A percentile compares a stretch with the other conserved stretches of the same genome.
These are phyloP conservation scores for Parasarocladium wereldwijsianum DNA, from an alignment of 2,329 filamentous ascomycete genomes.

Conservation along the genomic window DNA sequence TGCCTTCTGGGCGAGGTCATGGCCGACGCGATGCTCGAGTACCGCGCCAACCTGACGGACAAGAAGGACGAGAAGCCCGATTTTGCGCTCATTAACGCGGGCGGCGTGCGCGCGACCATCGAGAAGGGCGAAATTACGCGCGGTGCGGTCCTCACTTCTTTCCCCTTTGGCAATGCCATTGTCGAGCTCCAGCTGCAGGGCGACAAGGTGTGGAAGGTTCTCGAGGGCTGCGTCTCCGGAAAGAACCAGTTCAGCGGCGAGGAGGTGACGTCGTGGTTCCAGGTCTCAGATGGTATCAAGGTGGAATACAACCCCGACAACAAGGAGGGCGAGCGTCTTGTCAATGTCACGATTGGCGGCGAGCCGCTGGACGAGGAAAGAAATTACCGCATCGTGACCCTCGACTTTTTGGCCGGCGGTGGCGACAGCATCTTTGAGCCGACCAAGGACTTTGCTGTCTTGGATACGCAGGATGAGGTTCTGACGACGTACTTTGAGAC, in stretches of 20 bases:
- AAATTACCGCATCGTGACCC: slow-evolving; percentile 43
- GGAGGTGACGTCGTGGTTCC: slow-evolving; percentile 42
- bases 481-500: slow-evolving; percentile 33
- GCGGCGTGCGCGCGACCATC: slow-evolving; percentile 49
- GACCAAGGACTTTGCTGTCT: slow-evolving; percentile 22
- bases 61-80: slow-evolving; percentile 24
- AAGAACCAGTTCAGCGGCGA: slow-evolving; percentile 39
- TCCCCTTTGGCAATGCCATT: slow-evolving; percentile 51
- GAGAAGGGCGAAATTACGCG: slow-evolving; percentile 45
- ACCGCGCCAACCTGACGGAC: slow-evolving; percentile 33
- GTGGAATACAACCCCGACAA: slow-evolving; percentile 41
- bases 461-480: slow-evolving; percentile 40
- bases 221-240: slow-evolving; percentile 43
- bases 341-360: slow-evolving; percentile 34
- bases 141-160: slow-evolving; percentile 47
- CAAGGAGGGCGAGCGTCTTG: slow-evolving; percentile 32
- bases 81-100: slow-evolving; percentile 49
- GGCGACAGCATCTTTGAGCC: slow-evolving; percentile 46
- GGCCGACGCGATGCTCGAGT: slow-evolving; percentile 45
- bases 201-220: slow-evolving; percentile 35
- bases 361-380: slow-evolving; percentile 26
- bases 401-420: slow-evolving; percentile 47
- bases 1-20: slow-evolving; percentile 43
- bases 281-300: slow-evolving; percentile 41
- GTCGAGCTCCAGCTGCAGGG: slow-evolving; percentile 41